These are phyloP conservation scores for Rhizopogon parksii DNA, from an alignment of 1,284 basidiomycete genomes.

Conservation along the genomic window DNA sequence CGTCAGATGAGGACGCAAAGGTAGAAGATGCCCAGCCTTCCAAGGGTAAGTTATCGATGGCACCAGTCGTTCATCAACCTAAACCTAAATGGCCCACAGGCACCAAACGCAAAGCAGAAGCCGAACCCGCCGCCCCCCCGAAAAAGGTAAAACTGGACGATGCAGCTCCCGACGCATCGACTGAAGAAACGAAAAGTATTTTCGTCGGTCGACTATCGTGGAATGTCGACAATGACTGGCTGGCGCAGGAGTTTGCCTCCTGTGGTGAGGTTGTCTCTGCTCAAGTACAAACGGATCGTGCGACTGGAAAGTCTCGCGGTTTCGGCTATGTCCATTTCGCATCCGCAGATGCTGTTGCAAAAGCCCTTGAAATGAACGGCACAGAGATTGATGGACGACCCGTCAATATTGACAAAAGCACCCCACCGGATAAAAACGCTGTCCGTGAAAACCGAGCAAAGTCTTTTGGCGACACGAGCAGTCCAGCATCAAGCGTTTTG, in stretches of 20 bases:
- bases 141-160: slow-evolving; percentile 82
- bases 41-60: slow-evolving; percentile 32
- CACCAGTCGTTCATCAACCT: slow-evolving; percentile 15
- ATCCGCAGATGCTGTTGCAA: slow-evolving; percentile 65
- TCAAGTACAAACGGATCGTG: slow-evolving; percentile 88
- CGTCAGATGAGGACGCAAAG: slow-evolving; percentile 27
- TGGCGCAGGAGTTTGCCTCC: slow-evolving; percentile 83
- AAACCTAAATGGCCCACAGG: slow-evolving; percentile 7
- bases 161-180: slow-evolving; percentile 38
- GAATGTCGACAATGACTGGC: slow-evolving; percentile 97
- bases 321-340: slow-evolving; percentile 97
- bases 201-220: slow-evolving; percentile 95
- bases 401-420: slow-evolving; percentile 82
- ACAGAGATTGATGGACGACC: slow-evolving; percentile 90
- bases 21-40: slow-evolving; percentile 47
- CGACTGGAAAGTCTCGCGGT: slow-evolving; percentile 80
- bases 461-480: slow-evolving; percentile 67
- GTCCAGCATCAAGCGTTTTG: slow-evolving; percentile 70
- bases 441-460: slow-evolving; percentile 67
- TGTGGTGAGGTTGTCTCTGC: slow-evolving; percentile 87
- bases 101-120: slow-evolving; percentile 85
- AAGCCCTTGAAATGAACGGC: slow-evolving; percentile 71
- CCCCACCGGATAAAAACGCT: slow-evolving; percentile 48
- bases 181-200: slow-evolving; percentile 65
- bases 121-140: slow-evolving; percentile 48